Evolutionary conservation across 139 green algal genomes (phyloP).

Genomic region (Protoeuglena noctilucae): DNA sequence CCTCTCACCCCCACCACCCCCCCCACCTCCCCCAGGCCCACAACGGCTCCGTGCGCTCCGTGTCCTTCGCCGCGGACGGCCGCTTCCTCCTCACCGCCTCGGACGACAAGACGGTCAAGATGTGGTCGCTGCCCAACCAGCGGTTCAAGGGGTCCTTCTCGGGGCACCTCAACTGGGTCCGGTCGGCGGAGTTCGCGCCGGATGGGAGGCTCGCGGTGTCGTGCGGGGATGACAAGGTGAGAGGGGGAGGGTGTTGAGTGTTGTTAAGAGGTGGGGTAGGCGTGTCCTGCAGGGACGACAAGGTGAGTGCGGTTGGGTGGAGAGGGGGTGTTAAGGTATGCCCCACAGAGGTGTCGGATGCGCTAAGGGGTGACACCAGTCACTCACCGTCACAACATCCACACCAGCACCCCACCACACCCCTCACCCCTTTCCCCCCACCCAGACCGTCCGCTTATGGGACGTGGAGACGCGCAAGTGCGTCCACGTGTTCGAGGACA

Average conservation of each 20-base stretch:
- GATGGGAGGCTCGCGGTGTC: conserved; percentile 58
- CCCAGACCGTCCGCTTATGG: conserved; percentile 55
- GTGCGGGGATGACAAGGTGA: conserved; percentile 69
- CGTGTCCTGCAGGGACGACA: no score
- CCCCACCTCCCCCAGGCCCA: no score
- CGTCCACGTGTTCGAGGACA: conserved; percentile 48
- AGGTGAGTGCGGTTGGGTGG: no score
- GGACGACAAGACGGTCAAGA: conserved; percentile 82
- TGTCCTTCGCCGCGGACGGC: conserved; percentile 57
- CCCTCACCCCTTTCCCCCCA: no score
- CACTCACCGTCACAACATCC: no score
- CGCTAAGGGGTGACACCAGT: no score
- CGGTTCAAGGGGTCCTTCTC: conserved; percentile 58
- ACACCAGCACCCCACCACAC: no score
- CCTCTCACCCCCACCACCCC: no score
- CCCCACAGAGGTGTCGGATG: no score
- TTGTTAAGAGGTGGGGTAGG: no score
- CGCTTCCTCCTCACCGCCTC: conserved; percentile 47
- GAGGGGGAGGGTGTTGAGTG: no score
- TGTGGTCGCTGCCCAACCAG: conserved; percentile 61
- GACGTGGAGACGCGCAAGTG: conserved; percentile 45
- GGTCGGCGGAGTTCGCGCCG: conserved; percentile 44
- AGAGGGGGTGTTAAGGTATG: no score
- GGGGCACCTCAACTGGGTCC: conserved; percentile 78
- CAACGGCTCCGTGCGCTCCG: conserved; percentile 55